phyloP scores from a whole-genome alignment of 129 eudicot species.

The Flaveria robusta region DNA sequence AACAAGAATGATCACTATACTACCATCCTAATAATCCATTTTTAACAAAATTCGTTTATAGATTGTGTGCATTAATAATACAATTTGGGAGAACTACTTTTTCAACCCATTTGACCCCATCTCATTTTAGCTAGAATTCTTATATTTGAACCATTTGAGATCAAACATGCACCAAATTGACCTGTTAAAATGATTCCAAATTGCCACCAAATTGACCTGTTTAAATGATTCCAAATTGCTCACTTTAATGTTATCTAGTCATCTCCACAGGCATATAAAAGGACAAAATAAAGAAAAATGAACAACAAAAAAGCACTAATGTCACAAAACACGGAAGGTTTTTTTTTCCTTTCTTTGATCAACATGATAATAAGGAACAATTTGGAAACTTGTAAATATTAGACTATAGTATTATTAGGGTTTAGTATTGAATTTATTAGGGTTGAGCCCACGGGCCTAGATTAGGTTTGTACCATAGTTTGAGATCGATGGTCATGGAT shows the following conservation, averaged over 20 bases:
- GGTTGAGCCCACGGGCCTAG: no score
- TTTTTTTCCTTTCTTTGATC: no score
- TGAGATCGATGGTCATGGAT: no score
- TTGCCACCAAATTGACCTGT: no score
- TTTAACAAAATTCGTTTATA: background rate
- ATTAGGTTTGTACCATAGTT: no score
- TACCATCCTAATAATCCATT: background rate
- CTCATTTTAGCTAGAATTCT: background rate
- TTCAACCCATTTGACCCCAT: background rate
- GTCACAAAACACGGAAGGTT: no score
- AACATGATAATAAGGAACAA: background rate
- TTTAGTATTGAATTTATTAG: no score
- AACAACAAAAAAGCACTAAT: background rate
- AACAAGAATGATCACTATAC: background rate
- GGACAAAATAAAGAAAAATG: background rate
- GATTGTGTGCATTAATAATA: background rate
- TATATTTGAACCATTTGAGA: background rate
- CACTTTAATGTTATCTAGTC: background rate
- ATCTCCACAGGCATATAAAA: background rate
- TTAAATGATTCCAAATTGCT: no score
- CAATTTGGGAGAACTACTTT: background rate
- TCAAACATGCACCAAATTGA: no score
- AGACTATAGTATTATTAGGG: no score
- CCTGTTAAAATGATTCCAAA: background rate
- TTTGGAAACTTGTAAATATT: background rate